A percentile compares a stretch with the other conserved stretches of the same genome.
Evolutionary conservation across 1,139 yeast genomes (phyloP).

Genomic region (Entelexis paramagnoliae): DNA sequence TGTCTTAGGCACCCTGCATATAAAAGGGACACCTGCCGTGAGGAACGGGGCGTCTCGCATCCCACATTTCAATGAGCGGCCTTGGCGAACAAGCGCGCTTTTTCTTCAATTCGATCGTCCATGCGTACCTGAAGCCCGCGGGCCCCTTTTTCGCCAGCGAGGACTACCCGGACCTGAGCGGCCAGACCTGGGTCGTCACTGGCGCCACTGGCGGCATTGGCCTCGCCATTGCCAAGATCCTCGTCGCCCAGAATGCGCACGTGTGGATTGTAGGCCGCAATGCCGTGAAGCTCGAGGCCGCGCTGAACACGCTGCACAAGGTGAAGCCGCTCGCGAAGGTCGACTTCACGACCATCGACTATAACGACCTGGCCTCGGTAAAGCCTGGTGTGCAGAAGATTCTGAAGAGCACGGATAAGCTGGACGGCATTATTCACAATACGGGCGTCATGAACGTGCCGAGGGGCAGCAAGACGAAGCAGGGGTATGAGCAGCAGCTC

Average conservation of each 20-base stretch:
- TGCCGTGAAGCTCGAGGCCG: constrained; percentile 32
- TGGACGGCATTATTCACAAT: constrained; percentile 31
- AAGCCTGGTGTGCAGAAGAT: constrained; percentile 36
- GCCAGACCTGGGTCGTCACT: constrained; percentile 38
- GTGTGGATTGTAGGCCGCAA: constrained; percentile 39
- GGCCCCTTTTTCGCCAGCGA: constrained; percentile 1
- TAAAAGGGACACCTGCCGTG: too few relatives aligned
- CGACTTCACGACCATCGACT: constrained; percentile 33
- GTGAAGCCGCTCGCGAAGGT: constrained; percentile 27
- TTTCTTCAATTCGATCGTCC: neutral
- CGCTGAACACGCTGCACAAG: constrained; percentile 31
- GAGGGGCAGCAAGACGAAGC: constrained; percentile 33
- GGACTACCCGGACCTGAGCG: constrained; percentile 39
- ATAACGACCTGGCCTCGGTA: constrained; percentile 40
- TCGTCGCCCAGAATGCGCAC: constrained; percentile 38
- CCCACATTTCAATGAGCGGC: neutral
- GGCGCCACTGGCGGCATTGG: constrained; percentile 46
- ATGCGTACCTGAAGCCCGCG: neutral
- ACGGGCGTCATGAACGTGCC: constrained; percentile 43
- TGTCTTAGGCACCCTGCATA: too few relatives aligned
- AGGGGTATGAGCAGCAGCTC: constrained; percentile 42
- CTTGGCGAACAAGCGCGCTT: neutral
- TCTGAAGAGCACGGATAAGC: constrained; percentile 24
- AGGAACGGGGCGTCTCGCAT: too few relatives aligned
- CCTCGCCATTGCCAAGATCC: constrained; percentile 33